phyloP scores from a whole-genome alignment of 257 asterid species.

The Przewalskia tangutica region DNA sequence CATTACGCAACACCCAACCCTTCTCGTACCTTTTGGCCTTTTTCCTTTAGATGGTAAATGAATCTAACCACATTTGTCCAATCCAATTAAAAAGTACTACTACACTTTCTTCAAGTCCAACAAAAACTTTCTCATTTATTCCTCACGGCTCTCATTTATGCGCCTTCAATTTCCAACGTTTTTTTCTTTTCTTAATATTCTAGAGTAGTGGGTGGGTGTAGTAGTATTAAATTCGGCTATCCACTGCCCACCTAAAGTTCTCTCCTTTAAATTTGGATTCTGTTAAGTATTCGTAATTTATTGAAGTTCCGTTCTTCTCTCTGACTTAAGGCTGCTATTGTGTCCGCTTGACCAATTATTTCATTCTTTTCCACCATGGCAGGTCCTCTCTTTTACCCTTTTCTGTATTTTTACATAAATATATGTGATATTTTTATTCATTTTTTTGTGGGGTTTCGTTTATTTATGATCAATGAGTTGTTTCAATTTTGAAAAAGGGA shows the following conservation, averaged over 20 bases:
- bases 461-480: not conserved
- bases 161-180: not conserved
- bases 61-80: not conserved
- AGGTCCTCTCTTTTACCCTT: not conserved
- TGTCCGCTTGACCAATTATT: not conserved
- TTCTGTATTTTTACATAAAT: not conserved
- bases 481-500: not conserved
- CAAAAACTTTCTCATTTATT: not conserved
- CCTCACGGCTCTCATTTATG: not conserved
- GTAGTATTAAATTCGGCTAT: not conserved
- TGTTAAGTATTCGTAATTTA: no score
- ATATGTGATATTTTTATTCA: not conserved
- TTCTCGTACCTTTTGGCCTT: not conserved
- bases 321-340: not conserved
- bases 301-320: not conserved
- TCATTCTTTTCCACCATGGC: constrained; percentile 3
- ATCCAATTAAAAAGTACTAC: not conserved
- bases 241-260: not conserved
- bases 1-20: no score
- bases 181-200: not conserved
- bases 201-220: not conserved
- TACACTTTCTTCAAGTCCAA: not conserved
- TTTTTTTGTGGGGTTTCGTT: not conserved
- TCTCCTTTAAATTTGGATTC: not conserved
- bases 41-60: not conserved